A percentile compares a stretch with the other conserved stretches of the same genome.
These are phyloP conservation scores for Chlamydomonas schloesseri DNA, from an alignment of 139 green algal species.

Conservation along the genomic window DNA sequence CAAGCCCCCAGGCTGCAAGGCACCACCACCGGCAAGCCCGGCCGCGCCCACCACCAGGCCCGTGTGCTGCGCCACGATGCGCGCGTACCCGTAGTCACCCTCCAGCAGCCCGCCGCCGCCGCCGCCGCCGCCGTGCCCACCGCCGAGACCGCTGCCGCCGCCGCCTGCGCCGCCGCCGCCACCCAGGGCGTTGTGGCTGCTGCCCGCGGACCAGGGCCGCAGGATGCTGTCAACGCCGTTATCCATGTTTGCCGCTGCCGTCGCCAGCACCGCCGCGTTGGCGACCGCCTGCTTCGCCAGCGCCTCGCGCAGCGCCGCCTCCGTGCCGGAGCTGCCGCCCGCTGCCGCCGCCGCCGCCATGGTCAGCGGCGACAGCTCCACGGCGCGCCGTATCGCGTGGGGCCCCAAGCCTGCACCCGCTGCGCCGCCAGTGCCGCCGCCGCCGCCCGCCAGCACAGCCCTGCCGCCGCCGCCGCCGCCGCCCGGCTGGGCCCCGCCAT, in stretches of 20 bases:
- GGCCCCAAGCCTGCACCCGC: neutral
- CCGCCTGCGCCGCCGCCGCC: neutral
- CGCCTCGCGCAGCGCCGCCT: neutral
- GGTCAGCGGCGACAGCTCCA: neutral
- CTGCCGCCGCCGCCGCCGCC: neutral
- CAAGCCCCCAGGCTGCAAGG: too few relatives aligned
- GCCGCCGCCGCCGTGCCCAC: neutral
- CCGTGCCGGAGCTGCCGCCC: neutral
- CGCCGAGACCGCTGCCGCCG: neutral
- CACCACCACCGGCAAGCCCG: too few relatives aligned
- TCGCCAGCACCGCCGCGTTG: neutral
- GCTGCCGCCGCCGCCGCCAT: neutral
- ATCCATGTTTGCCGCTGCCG: too few relatives aligned
- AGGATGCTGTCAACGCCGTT: too few relatives aligned
- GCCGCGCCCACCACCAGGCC: too few relatives aligned
- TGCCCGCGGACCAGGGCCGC: too few relatives aligned
- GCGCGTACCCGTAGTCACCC: slow-evolving; percentile 21
- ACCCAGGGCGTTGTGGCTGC: neutral
- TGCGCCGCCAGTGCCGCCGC: neutral
- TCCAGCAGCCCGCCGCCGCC: neutral
- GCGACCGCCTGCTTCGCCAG: neutral
- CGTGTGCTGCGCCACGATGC: slow-evolving; percentile 7
- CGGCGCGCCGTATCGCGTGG: neutral
- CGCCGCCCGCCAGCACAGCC: neutral
- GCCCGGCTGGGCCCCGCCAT: neutral